phyloP scores from a whole-genome alignment of 148 eudicot genomes.

The Rhododendron henanense region DNA sequence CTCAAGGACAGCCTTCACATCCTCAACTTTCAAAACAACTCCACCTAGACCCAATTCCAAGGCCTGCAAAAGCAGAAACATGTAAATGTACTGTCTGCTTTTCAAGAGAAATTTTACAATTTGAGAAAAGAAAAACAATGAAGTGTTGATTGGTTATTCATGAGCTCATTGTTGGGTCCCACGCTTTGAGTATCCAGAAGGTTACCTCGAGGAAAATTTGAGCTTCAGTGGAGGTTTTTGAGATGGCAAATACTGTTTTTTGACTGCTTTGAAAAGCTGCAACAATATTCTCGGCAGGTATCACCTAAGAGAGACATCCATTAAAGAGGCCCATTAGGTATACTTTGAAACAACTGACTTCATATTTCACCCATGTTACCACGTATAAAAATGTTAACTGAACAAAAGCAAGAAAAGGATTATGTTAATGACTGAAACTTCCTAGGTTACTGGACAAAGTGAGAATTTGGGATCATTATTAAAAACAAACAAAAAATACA shows the following conservation, averaged over 20 bases:
- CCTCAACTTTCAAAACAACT: conserved; percentile 72
- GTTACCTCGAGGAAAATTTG: conserved; percentile 78
- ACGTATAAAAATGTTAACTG: not conserved
- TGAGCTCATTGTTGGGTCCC: not conserved
- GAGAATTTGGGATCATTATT: not conserved
- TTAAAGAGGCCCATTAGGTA: not conserved
- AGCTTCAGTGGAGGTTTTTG: conserved; percentile 63
- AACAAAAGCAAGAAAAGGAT: not conserved
- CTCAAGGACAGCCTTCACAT: conserved; percentile 59
- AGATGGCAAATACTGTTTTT: conserved; percentile 67
- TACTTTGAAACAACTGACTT: not conserved
- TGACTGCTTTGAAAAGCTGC: conserved; percentile 73
- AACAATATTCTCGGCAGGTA: conserved; percentile 90
- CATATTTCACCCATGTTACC: not conserved
- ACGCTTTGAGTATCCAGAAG: not conserved
- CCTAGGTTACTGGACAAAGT: not conserved
- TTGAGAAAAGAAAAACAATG: not conserved
- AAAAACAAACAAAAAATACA: not conserved
- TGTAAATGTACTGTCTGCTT: conserved; percentile 6
- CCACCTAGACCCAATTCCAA: conserved; percentile 88
- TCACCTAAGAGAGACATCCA: conserved; percentile 44
- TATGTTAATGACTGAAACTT: not conserved
- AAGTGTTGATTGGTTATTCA: not conserved
- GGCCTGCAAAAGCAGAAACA: conserved; percentile 47
- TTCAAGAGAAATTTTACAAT: not conserved